Conservation (phyloP, 768 basidiomycete genomes). For the Rhodotorula diobovata region DNA sequence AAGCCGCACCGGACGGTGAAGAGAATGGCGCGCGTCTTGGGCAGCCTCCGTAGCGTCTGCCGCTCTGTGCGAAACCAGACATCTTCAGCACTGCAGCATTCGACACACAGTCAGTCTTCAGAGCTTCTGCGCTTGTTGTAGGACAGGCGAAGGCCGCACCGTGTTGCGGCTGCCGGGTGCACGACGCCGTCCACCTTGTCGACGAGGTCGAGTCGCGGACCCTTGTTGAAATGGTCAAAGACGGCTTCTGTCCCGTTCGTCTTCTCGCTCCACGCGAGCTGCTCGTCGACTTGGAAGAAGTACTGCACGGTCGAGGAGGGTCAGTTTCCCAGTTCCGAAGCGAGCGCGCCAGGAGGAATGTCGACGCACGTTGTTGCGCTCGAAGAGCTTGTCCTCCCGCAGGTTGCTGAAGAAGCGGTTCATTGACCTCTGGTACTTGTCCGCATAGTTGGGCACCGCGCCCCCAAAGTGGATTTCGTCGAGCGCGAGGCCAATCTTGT, state of each 20-base stretch:
- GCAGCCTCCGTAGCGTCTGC: constrained; percentile 64
- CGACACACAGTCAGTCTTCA: not conserved
- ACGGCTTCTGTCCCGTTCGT: constrained; percentile 52
- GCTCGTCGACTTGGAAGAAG: constrained; percentile 20
- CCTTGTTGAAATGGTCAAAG: constrained; percentile 44
- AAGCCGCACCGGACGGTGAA: constrained; percentile 60
- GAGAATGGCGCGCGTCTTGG: constrained; percentile 60
- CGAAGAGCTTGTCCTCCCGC: constrained; percentile 63
- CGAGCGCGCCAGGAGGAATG: constrained; percentile 1
- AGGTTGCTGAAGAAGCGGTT: constrained; percentile 67
- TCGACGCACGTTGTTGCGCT: constrained; percentile 58
- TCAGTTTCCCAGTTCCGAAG: constrained; percentile 34
- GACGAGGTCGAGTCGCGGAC: constrained; percentile 2
- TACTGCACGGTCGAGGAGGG: not conserved
- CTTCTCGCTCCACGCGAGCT: constrained; percentile 6
- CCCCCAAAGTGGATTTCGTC: constrained; percentile 69
- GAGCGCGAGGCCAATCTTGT: constrained; percentile 68
- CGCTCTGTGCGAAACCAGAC: constrained; percentile 62
- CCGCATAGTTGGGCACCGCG: constrained; percentile 66
- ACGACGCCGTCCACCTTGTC: not conserved
- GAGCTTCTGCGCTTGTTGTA: accelerated
- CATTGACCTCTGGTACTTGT: constrained; percentile 62
- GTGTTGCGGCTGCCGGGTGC: not conserved
- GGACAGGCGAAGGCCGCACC: not conserved
- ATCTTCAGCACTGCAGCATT: constrained; percentile 41